Percentiles rank a stretch among this genome's conserved stretches.
phyloP scores from a whole-genome alignment of 208 protist genomes.

The Blechomonas ayalai region DNA sequence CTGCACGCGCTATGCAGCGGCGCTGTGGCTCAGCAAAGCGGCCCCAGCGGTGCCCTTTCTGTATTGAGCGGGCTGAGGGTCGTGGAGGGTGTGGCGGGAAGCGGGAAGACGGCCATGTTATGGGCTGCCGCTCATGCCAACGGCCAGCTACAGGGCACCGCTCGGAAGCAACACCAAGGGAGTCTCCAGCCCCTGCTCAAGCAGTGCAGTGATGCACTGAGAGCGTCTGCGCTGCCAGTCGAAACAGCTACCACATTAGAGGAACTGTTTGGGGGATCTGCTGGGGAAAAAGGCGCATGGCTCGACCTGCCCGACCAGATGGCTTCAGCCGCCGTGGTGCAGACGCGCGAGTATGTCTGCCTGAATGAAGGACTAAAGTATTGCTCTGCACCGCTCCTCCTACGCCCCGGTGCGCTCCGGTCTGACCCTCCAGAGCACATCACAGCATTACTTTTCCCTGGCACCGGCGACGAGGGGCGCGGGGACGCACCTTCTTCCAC shows the following conservation, averaged over 20 bases:
- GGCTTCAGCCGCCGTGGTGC: slow-evolving; percentile 7
- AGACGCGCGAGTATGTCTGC: slow-evolving; percentile 26
- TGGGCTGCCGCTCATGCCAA: slow-evolving; percentile 39
- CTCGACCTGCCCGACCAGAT: slow-evolving; percentile 37
- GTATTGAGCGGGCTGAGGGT: slow-evolving; percentile 21
- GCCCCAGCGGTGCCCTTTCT: neutral
- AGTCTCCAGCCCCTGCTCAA: slow-evolving; percentile 29
- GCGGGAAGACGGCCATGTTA: slow-evolving; percentile 67
- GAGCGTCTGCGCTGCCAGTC: slow-evolving; percentile 4
- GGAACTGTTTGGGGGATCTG: slow-evolving; percentile 15
- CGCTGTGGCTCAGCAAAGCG: slow-evolving; percentile 4
- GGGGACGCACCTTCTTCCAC: neutral
- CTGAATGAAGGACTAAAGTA: slow-evolving; percentile 33
- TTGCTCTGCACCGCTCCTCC: slow-evolving; percentile 55
- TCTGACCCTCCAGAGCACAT: slow-evolving; percentile 5
- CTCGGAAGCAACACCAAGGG: slow-evolving; percentile 55
- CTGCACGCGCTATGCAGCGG: slow-evolving; percentile 31
- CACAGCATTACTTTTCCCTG: slow-evolving; percentile 2
- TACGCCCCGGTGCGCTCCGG: slow-evolving; percentile 17
- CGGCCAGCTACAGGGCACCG: slow-evolving; percentile 33
- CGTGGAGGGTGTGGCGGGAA: slow-evolving; percentile 51
- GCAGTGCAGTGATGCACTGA: slow-evolving; percentile 18
- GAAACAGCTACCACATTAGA: slow-evolving; percentile 12
- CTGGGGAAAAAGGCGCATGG: neutral
- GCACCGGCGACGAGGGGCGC: slow-evolving; percentile 7